A percentile compares a stretch with the other conserved stretches of the same genome.
phyloP scores from a whole-genome alignment of 2,329 filamentous ascomycete genomes.

The Hirsutella minnesotensis region DNA sequence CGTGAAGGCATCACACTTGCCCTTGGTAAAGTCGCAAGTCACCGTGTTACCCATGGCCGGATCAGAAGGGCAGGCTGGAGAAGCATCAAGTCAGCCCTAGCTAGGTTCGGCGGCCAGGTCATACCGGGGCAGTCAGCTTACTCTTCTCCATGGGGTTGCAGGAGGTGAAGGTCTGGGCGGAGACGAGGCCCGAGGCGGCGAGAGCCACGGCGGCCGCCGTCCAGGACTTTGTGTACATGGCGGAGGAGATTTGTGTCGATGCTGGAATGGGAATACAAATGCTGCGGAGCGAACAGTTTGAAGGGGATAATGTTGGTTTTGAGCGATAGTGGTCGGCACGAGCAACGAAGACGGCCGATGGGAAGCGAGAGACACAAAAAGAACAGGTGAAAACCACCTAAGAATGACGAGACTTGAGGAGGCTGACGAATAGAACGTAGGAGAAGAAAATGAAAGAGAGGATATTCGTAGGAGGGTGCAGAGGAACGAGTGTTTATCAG shows the following conservation, averaged over 20 bases:
- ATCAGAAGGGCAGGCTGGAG: constrained; percentile 55
- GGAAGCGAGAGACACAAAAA: too few species aligned
- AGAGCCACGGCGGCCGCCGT: constrained; percentile 34
- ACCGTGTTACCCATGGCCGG: constrained; percentile 56
- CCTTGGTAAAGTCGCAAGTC: constrained; percentile 66
- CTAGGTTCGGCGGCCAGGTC: neutral
- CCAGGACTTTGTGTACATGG: constrained; percentile 33
- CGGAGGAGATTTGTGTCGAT: neutral
- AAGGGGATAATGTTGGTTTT: neutral
- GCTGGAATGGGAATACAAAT: neutral
- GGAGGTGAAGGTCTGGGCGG: constrained; percentile 43
- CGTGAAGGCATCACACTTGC: constrained; percentile 46
- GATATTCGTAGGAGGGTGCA: too few species aligned
- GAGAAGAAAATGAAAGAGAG: too few species aligned
- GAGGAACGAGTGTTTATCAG: too few species aligned
- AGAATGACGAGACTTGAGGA: too few species aligned
- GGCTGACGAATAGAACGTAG: too few species aligned
- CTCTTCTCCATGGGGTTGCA: constrained; percentile 44
- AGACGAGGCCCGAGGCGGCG: constrained; percentile 34
- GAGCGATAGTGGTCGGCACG: neutral
- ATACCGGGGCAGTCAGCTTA: constrained; percentile 13
- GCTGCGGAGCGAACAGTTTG: neutral
- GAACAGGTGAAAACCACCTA: too few species aligned
- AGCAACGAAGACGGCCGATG: too few species aligned
- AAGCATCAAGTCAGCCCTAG: neutral